These are phyloP conservation scores for Cinchona pubescens DNA, from an alignment of 257 asterid species.

Conservation along the genomic window DNA sequence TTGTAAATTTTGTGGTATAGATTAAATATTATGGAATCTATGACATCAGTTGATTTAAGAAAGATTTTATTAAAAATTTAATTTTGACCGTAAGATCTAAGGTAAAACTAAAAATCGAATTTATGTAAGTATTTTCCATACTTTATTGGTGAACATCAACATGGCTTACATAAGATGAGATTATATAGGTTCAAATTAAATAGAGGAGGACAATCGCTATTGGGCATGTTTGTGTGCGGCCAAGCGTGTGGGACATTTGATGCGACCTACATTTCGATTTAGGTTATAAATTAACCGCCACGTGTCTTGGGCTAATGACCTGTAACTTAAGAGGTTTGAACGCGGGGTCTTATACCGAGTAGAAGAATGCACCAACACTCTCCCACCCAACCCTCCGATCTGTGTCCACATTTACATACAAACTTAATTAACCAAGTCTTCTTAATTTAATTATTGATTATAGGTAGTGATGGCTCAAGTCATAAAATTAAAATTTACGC, in stretches of 20 bases:
- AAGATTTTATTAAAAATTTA: no score
- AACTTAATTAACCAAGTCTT: no score
- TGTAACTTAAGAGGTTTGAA: slow-evolving; percentile 32
- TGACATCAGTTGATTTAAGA: no score
- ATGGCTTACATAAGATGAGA: background rate
- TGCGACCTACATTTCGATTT: slow-evolving; percentile 46
- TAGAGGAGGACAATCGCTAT: background rate
- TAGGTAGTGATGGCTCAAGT: no score
- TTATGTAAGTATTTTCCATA: no score
- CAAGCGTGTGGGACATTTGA: slow-evolving; percentile 71
- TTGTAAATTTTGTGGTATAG: no score
- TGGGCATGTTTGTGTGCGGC: slow-evolving; percentile 18
- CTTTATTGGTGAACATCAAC: no score
- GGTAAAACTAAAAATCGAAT: no score
- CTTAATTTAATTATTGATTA: no score
- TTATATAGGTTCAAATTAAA: background rate
- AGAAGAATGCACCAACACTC: slow-evolving; percentile 40
- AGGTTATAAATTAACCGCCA: slow-evolving; percentile 42
- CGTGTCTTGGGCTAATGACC: slow-evolving; percentile 39
- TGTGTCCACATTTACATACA: background rate
- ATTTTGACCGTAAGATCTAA: no score
- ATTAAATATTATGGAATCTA: no score
- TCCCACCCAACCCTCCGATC: slow-evolving; percentile 18
- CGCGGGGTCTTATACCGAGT: slow-evolving; percentile 52
- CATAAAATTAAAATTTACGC: no score